Conservation (phyloP, 2,329 filamentous ascomycete genomes). For the Aspergillus sp. region DNA sequence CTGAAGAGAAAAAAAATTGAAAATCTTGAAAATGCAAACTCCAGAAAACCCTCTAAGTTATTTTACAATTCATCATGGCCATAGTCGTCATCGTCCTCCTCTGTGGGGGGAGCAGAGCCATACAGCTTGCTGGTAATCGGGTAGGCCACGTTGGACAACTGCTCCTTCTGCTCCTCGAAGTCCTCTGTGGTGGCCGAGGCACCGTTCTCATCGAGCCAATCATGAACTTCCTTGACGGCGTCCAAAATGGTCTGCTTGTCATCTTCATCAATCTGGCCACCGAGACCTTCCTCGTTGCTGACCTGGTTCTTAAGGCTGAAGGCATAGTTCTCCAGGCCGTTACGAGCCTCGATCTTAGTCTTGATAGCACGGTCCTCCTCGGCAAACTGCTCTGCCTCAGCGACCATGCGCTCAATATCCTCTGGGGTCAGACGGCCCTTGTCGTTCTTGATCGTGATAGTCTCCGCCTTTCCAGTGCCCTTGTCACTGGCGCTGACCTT, state of each 20-base stretch:
- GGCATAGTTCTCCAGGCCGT: slow-evolving; percentile 97
- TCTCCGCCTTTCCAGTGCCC: slow-evolving; percentile 95
- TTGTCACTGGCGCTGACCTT: slow-evolving; percentile 96
- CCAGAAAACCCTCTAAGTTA: slow-evolving; percentile 38
- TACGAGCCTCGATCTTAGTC: slow-evolving; percentile 94
- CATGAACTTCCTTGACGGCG: slow-evolving; percentile 92
- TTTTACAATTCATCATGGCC: slow-evolving; percentile 77
- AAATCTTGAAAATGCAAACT: slow-evolving; percentile 29
- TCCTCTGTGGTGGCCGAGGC: slow-evolving; percentile 83
- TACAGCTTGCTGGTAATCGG: slow-evolving; percentile 99
- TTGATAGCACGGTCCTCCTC: slow-evolving; percentile 99
- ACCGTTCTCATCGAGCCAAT: slow-evolving; percentile 96
- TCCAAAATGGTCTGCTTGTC: slow-evolving; percentile 97
- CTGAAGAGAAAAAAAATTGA: slow-evolving; percentile 8
- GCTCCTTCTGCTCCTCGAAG: slow-evolving; percentile 99
- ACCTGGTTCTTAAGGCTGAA: slow-evolving; percentile 99
- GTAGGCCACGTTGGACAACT: slow-evolving; percentile 93
- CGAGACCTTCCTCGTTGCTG: slow-evolving; percentile 93
- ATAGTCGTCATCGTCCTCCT: slow-evolving; percentile 69
- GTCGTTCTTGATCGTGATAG: slow-evolving; percentile 99
- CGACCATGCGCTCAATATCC: slow-evolving; percentile 99
- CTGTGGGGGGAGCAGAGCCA: slow-evolving; percentile 61
- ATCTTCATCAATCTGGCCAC: slow-evolving; percentile 96
- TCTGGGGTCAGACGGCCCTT: slow-evolving; percentile 96
- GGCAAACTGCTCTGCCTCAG: slow-evolving; percentile 96